Evolutionary conservation across 2,329 filamentous ascomycete species (phyloP).

Genomic region (Alternaria sp.): DNA sequence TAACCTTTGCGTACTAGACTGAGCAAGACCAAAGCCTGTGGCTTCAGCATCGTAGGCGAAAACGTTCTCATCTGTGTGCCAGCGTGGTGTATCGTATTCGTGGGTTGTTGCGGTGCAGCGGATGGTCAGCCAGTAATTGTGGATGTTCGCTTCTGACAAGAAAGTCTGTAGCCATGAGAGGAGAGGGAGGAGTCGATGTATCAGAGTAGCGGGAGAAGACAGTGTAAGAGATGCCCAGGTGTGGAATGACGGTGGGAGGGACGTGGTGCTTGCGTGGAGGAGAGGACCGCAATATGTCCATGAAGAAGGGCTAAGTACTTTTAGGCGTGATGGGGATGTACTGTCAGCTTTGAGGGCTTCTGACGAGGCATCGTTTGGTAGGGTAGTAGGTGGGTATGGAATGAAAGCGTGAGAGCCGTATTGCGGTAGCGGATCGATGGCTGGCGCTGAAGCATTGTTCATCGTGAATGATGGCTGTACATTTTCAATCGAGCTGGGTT

Average conservation of each 20-base stretch:
- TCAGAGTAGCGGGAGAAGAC: not conserved
- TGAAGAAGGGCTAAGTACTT: not conserved
- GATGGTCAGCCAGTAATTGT: constrained; percentile 58
- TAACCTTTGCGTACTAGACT: constrained; percentile 20
- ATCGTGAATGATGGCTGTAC: not conserved
- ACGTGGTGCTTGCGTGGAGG: not conserved
- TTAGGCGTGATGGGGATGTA: not conserved
- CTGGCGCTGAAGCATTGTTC: not conserved
- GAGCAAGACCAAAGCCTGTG: not conserved
- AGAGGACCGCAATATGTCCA: not conserved
- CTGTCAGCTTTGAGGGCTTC: not conserved
- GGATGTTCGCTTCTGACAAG: constrained; percentile 18
- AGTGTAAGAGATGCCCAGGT: not conserved
- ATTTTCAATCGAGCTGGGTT: not conserved
- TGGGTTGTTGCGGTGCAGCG: constrained; percentile 53
- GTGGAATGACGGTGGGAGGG: not conserved
- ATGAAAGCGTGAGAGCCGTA: not conserved
- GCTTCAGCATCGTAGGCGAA: constrained; percentile 32
- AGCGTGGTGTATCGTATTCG: constrained; percentile 55
- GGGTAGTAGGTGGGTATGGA: not conserved
- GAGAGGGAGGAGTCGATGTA: not conserved
- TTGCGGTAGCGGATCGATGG: not conserved
- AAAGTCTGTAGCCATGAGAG: not conserved
- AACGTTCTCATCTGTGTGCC: constrained; percentile 60
- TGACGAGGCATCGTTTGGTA: not conserved